Base-by-base conservation (phyloP, 306 rosid species). In the Castanea mollissima region DNA sequence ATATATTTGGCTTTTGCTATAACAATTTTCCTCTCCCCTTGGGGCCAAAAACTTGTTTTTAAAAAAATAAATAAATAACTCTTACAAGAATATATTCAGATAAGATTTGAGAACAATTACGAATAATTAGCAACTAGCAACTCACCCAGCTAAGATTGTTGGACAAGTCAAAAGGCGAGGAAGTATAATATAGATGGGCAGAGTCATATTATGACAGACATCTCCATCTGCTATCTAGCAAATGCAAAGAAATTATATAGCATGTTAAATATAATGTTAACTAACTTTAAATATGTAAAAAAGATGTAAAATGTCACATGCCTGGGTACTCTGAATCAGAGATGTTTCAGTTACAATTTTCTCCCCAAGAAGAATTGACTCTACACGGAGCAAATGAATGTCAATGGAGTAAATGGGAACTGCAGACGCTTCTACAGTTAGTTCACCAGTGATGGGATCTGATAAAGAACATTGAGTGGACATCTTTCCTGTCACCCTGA, bases 121-220 rank as follows among this genome's bases (percentile, higher is more conserved):
- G 35, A 64, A 25, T 80, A 51, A 32, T 19, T 8, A 23, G 73
- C 68, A 54, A 87, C 92, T 80, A 23, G 73, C 68, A 54, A 88
- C 94, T 80, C 82, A 95, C 97, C 99, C 99, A 15, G 98, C 98
- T 34, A 85, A 85, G 83, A 87, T 87, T 65, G 97, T 92, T 1
- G 99, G 96, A 81, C 98, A 92, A 5, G 98, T 92, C 89, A 95
- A 76, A 63, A 95, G 98, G 38, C 99, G 99, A 18, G 99, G 96
- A 80, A 89, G 92, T 76, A 90, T 76, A 52, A 85, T 89, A 80
- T 92, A 88, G 78, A 92, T 92, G 57, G 98, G 98, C 62, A 95
- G 74, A 6, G 91, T 85, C 83, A 92, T 81, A 79, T 86, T 85
- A 41, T 81, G 89, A 64, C 92, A 86, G 29, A 92, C 86, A 71